These are phyloP conservation scores for Yarrowia sp. DNA, from an alignment of 805 yeast species.

Conservation along the genomic window DNA sequence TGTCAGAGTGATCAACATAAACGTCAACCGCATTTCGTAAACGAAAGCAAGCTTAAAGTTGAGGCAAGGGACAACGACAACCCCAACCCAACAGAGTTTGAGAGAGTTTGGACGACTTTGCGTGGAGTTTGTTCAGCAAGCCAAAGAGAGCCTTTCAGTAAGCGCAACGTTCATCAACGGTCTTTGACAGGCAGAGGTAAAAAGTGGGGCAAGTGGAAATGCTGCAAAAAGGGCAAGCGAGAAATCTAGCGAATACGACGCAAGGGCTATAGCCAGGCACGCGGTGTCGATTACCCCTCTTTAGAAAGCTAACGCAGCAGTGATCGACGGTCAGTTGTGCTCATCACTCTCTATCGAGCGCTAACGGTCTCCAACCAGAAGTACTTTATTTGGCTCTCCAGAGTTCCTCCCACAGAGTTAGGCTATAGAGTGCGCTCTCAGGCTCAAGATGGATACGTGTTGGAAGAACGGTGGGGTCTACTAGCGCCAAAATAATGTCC, in stretches of 20 bases:
- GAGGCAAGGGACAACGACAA: constrained; percentile 9
- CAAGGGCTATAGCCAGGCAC: no score
- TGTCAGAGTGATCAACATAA: not conserved
- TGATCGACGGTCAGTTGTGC: not conserved
- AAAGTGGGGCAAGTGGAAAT: no score
- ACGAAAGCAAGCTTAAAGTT: constrained; percentile 11
- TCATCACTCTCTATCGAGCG: not conserved
- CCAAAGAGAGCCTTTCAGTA: no score
- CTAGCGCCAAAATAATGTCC: no score
- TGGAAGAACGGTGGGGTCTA: no score
- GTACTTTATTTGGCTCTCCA: not conserved
- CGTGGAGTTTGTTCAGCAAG: no score
- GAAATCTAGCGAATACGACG: no score
- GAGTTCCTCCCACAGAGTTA: not conserved
- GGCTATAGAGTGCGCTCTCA: not conserved
- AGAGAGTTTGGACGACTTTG: not conserved
- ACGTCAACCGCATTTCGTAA: not conserved
- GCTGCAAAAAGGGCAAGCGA: no score
- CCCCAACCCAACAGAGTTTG: not conserved
- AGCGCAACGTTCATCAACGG: not conserved
- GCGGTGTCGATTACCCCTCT: not conserved
- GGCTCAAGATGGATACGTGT: no score
- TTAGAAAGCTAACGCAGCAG: not conserved
- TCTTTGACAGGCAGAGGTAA: no score
- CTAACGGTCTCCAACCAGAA: not conserved